Conservation (phyloP, 495 filamentous ascomycete species). For the Neurospora sp. region DNA sequence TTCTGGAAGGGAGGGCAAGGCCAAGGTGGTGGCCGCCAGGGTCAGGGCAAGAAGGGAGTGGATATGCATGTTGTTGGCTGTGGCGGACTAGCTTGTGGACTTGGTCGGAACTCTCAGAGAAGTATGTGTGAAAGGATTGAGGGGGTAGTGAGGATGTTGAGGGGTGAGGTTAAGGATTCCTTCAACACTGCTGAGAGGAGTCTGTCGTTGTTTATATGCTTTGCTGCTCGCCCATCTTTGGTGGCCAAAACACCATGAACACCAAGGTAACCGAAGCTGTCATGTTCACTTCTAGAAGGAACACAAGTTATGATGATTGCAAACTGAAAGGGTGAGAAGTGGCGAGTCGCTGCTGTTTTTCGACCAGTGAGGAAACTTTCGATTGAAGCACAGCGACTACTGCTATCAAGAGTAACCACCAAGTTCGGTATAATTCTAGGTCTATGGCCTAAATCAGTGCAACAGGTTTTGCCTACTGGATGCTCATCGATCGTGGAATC, state of each 20-base stretch:
- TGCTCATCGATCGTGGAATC: background rate
- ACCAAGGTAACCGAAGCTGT: background rate
- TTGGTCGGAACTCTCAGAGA: background rate
- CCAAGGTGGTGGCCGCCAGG: constrained; percentile 10
- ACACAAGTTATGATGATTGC: background rate
- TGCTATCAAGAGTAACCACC: background rate
- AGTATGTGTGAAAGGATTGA: background rate
- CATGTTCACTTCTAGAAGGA: background rate
- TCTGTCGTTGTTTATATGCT: background rate
- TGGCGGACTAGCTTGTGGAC: background rate
- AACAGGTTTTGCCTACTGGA: background rate
- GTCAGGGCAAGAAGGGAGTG: constrained; percentile 9
- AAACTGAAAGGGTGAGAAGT: background rate
- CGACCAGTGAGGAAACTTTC: background rate
- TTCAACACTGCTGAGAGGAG: background rate
- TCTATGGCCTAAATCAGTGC: background rate
- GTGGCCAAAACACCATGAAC: background rate
- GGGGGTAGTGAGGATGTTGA: background rate
- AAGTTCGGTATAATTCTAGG: background rate
- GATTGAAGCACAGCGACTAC: background rate
- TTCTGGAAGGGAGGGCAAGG: constrained; percentile 5
- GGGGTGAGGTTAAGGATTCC: background rate
- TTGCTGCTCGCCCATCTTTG: background rate
- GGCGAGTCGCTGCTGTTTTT: background rate
- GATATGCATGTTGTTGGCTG: constrained; percentile 13